Percentiles rank a stretch among this genome's conserved stretches.
Conservation (phyloP, 495 filamentous ascomycete species). For the Aspergillus steynii region DNA sequence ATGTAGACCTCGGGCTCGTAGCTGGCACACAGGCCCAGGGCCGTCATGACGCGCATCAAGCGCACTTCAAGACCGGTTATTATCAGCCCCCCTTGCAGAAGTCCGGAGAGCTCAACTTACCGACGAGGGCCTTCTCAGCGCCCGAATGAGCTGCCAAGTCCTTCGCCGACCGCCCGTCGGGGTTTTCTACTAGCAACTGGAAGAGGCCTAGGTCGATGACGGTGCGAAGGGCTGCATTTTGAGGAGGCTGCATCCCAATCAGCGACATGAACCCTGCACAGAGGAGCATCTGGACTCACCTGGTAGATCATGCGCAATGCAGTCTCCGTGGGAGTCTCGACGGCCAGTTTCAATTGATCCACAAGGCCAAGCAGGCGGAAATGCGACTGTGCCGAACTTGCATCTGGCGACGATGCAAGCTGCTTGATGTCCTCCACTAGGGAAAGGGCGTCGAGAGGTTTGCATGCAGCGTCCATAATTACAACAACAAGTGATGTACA, state of each 20-base stretch:
- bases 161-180: background rate
- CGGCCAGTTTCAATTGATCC: conserved; percentile 30
- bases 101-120: background rate
- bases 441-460: conserved; percentile 14
- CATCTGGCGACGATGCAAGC: conserved; percentile 23
- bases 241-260: conserved; percentile 33
- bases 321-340: conserved; percentile 41
- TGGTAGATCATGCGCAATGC: conserved; percentile 40
- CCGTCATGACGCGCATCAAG: conserved; percentile 40
- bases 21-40: conserved; percentile 34
- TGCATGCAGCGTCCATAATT: conserved; percentile 1
- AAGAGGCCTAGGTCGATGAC: conserved; percentile 39
- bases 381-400: conserved; percentile 27
- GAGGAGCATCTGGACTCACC: conserved; percentile 17
- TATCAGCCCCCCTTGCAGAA: conserved; percentile 24
- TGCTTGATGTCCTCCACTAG: conserved; percentile 28
- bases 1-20: conserved; percentile 26
- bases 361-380: conserved; percentile 33
- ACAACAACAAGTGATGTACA: background rate
- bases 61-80: conserved; percentile 36
- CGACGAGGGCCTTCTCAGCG: background rate
- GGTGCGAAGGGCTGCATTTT: conserved; percentile 40
- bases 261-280: background rate
- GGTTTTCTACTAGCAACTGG: conserved; percentile 26
- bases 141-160: background rate